Evolutionary conservation across 2,329 filamentous ascomycete genomes (phyloP), one percentile per base, ranked within the genome.

Genomic region (Fusarium sp.): DNA sequence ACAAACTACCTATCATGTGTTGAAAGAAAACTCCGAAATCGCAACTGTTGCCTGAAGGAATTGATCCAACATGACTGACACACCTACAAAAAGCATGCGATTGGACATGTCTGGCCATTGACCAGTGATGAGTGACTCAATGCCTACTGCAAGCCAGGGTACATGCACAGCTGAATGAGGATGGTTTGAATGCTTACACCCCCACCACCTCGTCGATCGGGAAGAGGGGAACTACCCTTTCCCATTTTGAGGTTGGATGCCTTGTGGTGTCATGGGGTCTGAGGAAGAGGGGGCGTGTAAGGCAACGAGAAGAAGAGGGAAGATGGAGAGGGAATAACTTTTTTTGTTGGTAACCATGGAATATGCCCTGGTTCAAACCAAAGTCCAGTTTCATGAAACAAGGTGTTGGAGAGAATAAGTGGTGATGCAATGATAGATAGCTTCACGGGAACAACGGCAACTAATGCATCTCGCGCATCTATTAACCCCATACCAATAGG

Each of bases 181-280:
- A 52, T 52, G 47, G 47, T 30, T 52, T 52, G 47, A 30, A 52
- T 52, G 32, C 56, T 58, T 37, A 37, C 33, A 15, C 22, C 56
- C 56, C 56, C 32, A 20, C 22, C 27, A 30, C 27, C 56, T 37
- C 32, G 30, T 25, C 37, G 57, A 60, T 60, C 15, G 7, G 17
- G n/a, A 33, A 22, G 15, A 20, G 17, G 56, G 32, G 37, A 27
- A 33, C 47, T 30, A 17, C 15, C 47, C 25, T 52, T 52, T 32
- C 47, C 47, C 47, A 32, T 52, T 52, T 27, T 17, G 65, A 38
- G 30, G 32, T 47, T 61, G 56, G 56, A 43, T 72, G 69, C 65
- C 69, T 72, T 69, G 69, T 47, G 69, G 69, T 69, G 69, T 72
- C 70, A 72, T 71, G 69, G 69, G 68, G 69, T 56, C 27, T 11